Conservation (phyloP, 2,329 filamentous ascomycete genomes). For the Nannizzia gypsea region DNA sequence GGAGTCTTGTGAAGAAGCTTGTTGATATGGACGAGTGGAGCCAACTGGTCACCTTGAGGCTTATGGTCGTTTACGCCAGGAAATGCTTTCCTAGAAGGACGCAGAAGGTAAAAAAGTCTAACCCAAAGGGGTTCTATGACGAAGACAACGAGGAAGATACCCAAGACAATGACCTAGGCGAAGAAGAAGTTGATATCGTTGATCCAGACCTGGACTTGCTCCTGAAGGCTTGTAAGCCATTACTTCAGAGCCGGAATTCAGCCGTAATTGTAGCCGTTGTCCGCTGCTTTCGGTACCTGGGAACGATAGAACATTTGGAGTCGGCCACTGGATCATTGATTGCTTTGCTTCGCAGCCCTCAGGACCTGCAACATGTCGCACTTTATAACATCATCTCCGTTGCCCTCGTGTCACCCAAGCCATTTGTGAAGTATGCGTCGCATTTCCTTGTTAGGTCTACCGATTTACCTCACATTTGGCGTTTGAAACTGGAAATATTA, state of each 20-base stretch:
- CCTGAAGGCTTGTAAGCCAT: slow-evolving; percentile 64
- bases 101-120: slow-evolving; percentile 44
- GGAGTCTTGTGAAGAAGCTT: slow-evolving; percentile 70
- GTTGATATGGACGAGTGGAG: slow-evolving; percentile 99
- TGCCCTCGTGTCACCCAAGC: slow-evolving; percentile 58
- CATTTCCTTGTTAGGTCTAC: slow-evolving; percentile 79
- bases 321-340: slow-evolving; percentile 71
- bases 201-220: slow-evolving; percentile 76
- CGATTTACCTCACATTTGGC: slow-evolving; percentile 73
- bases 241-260: slow-evolving; percentile 85
- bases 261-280: slow-evolving; percentile 83
- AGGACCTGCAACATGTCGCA: slow-evolving; percentile 80
- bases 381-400: slow-evolving; percentile 95
- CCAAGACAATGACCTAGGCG: slow-evolving; percentile 29
- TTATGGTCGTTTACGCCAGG: slow-evolving; percentile 76
- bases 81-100: slow-evolving; percentile 71
- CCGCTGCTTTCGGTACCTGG: slow-evolving; percentile 73
- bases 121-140: slow-evolving; percentile 69
- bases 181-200: slow-evolving; percentile 45
- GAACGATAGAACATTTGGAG: slow-evolving; percentile 63
- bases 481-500: slow-evolving; percentile 80
- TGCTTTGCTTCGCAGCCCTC: slow-evolving; percentile 68
- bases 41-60: slow-evolving; percentile 66
- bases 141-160: slow-evolving; percentile 45
- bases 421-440: slow-evolving; percentile 78